A percentile compares a stretch with the other conserved stretches of the same genome.
phyloP scores from a whole-genome alignment of 176 grass and related monocot genomes.

The Carex littledalei region DNA sequence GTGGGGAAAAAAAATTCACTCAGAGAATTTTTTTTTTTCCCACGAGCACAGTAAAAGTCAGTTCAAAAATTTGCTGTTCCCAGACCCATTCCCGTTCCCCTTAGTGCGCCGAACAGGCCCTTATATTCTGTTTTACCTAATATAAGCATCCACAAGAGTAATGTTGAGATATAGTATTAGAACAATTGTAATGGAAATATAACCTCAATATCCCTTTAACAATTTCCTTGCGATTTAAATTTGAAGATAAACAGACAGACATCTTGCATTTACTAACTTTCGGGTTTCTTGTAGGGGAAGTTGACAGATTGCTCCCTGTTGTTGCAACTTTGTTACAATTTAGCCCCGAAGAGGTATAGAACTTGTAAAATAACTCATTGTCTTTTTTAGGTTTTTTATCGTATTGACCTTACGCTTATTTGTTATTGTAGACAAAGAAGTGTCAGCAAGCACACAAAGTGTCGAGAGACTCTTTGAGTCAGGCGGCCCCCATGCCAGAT shows the following conservation, averaged over 20 bases:
- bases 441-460: slow-evolving; percentile 74
- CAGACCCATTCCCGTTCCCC: too few species aligned
- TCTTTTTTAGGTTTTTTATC: not conserved
- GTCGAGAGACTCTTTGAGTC: slow-evolving; percentile 44
- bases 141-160: not conserved
- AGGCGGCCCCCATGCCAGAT: slow-evolving; percentile 43
- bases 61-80: too few species aligned
- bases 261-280: slow-evolving; percentile 12
- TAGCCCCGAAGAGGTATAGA: slow-evolving; percentile 94
- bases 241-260: not conserved
- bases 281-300: slow-evolving; percentile 59
- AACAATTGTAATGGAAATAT: not conserved
- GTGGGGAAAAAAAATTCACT: too few species aligned
- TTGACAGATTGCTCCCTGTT: slow-evolving; percentile 79
- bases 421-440: slow-evolving; percentile 52
- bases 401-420: not conserved
- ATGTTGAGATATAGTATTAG: not conserved
- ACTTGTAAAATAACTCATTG: not conserved
- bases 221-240: not conserved
- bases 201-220: not conserved
- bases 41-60: too few species aligned
- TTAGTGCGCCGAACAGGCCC: too few species aligned
- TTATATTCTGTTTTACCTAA: slow-evolving; percentile 1
- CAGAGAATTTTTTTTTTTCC: too few species aligned
- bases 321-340: slow-evolving; percentile 92